A percentile compares a stretch with the other conserved stretches of the same genome.
Conservation (phyloP, 2,329 filamentous ascomycete species). For the Ophiostoma australiae region DNA sequence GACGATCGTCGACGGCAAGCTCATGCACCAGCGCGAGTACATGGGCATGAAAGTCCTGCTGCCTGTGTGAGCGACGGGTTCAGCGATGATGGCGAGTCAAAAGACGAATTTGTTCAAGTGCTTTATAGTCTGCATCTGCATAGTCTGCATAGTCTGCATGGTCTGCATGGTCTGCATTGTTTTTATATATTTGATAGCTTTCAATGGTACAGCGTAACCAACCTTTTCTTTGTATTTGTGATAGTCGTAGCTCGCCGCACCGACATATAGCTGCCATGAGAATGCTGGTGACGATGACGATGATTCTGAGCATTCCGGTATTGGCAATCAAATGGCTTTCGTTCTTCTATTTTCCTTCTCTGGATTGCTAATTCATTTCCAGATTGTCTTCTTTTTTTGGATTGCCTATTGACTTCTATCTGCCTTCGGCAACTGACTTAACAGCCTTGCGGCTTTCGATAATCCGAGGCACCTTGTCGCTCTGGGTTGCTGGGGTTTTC, state of each 20-base stretch:
- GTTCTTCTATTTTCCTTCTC: neutral
- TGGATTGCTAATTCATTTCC: neutral
- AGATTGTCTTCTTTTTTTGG: neutral
- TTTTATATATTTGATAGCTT: neutral
- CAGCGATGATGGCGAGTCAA: neutral
- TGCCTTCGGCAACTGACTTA: neutral
- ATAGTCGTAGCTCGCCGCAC: neutral
- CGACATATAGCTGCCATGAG: neutral
- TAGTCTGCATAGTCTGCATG: neutral
- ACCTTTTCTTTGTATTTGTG: neutral
- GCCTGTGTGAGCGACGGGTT: slow-evolving; percentile 34
- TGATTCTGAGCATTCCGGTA: neutral
- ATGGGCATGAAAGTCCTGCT: slow-evolving; percentile 45
- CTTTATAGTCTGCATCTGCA: neutral
- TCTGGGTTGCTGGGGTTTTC: neutral
- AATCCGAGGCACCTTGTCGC: neutral
- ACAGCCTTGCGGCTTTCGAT: neutral
- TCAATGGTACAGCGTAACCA: neutral
- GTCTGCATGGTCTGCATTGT: neutral
- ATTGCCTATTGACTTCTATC: neutral
- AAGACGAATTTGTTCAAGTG: neutral
- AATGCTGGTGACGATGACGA: neutral
- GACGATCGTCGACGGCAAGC: slow-evolving; percentile 41
- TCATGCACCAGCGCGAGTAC: slow-evolving; percentile 44
- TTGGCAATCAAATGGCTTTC: neutral